These are phyloP conservation scores for Russula abietina DNA, from an alignment of 768 basidiomycete genomes.

Conservation along the genomic window DNA sequence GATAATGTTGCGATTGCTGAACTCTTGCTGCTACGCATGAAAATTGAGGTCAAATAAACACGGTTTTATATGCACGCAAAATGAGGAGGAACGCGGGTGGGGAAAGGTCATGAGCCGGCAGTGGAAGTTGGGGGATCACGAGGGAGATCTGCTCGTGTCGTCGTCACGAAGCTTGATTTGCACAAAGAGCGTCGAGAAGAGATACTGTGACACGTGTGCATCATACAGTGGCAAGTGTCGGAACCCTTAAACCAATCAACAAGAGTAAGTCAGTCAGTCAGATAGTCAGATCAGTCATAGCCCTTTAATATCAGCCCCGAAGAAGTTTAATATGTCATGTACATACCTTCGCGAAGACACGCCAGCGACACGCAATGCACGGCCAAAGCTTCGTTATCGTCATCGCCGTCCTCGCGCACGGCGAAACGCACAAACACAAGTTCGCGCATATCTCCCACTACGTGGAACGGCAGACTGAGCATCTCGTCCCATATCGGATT, in stretches of 20 bases:
- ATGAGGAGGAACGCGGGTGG: neutral
- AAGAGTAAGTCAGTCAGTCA: neutral
- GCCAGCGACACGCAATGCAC: conserved; percentile 69
- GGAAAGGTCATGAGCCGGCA: neutral
- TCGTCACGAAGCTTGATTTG: conserved; percentile 46
- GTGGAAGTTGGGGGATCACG: neutral
- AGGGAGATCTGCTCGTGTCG: conserved; percentile 11
- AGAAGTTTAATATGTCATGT: too few species aligned
- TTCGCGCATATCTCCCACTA: conserved; percentile 70
- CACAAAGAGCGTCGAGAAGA: conserved; percentile 93
- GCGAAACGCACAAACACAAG: conserved; percentile 79
- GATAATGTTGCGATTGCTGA: neutral
- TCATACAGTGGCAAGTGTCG: conserved; percentile 90
- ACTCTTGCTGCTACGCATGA: neutral
- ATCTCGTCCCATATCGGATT: conserved; percentile 84
- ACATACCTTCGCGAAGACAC: conserved; percentile 62
- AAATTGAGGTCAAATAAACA: neutral
- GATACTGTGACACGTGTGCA: conserved; percentile 74
- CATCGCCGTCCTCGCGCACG: conserved; percentile 58
- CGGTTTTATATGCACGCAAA: too few species aligned
- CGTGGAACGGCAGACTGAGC: conserved; percentile 66
- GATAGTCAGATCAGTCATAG: conserved; percentile 28
- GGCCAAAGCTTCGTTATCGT: conserved; percentile 62
- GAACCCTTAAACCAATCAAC: conserved; percentile 51
- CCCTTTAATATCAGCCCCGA: too few species aligned